These are phyloP conservation scores for Penicillium cosmopolitanum DNA, from an alignment of 495 filamentous ascomycete genomes.

Conservation along the genomic window DNA sequence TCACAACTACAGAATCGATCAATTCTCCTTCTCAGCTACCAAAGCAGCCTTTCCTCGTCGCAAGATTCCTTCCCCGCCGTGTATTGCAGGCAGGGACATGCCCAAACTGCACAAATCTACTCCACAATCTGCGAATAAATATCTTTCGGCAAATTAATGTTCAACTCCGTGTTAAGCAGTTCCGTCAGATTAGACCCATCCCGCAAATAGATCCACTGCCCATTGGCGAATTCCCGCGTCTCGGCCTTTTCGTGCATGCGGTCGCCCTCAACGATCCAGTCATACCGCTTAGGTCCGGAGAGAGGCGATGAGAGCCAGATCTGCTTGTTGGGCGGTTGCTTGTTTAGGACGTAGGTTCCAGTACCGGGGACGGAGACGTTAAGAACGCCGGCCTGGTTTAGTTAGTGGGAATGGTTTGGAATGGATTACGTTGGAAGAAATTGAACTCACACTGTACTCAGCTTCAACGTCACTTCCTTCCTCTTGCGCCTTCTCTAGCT, in stretches of 20 bases:
- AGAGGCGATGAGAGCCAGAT: conserved; percentile 95
- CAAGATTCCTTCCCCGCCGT: neutral
- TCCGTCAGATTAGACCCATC: conserved; percentile 76
- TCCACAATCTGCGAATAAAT: conserved; percentile 38
- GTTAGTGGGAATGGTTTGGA: neutral
- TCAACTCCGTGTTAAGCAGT: conserved; percentile 71
- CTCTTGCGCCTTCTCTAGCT: conserved; percentile 51
- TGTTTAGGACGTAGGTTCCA: conserved; percentile 92
- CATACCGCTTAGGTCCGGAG: conserved; percentile 90
- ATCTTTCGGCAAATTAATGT: conserved; percentile 43
- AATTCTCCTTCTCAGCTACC: no score
- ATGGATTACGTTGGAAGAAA: neutral
- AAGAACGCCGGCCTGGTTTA: conserved; percentile 75
- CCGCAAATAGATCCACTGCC: conserved; percentile 82
- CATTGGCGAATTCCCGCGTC: conserved; percentile 51
- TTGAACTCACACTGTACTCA: conserved; percentile 55
- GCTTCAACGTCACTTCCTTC: conserved; percentile 55
- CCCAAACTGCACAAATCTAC: neutral
- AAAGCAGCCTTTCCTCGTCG: neutral
- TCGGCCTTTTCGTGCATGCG: conserved; percentile 76
- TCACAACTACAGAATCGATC: no score
- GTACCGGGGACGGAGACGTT: conserved; percentile 65
- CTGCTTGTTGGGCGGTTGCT: conserved; percentile 96
- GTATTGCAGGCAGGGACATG: no score
- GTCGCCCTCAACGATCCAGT: conserved; percentile 76